phyloP scores from a whole-genome alignment of 257 asterid genomes.

The Fraxinus cuspidata region DNA sequence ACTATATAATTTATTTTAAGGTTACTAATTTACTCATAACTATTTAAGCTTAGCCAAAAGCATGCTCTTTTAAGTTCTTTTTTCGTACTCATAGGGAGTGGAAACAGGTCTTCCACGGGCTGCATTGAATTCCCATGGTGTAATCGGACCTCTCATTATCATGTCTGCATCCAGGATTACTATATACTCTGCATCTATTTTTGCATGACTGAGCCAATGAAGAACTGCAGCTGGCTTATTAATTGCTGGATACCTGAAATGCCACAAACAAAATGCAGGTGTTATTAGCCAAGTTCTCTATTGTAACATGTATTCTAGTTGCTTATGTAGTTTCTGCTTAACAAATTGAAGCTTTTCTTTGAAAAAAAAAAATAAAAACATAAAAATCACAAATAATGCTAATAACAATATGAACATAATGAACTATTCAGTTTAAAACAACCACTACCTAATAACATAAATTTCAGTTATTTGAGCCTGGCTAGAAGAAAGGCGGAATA shows the following conservation, averaged over 20 bases:
- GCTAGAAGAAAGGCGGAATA: background rate
- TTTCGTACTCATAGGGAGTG: slow-evolving; percentile 88
- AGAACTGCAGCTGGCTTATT: slow-evolving; percentile 98
- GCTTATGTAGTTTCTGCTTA: background rate
- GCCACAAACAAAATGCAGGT: slow-evolving; percentile 23
- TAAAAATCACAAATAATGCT: background rate
- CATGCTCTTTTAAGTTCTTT: background rate
- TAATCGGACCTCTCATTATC: slow-evolving; percentile 92
- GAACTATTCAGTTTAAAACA: background rate
- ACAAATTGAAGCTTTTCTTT: background rate
- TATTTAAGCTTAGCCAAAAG: background rate
- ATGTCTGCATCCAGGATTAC: slow-evolving; percentile 93
- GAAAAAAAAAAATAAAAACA: background rate
- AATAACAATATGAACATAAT: background rate
- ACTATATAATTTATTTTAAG: background rate
- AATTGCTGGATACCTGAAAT: slow-evolving; percentile 92
- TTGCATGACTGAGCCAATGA: slow-evolving; percentile 95
- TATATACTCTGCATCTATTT: slow-evolving; percentile 84
- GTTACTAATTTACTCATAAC: background rate
- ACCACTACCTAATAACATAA: background rate
- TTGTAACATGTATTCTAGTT: background rate
- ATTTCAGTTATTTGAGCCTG: background rate
- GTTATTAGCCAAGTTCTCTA: background rate
- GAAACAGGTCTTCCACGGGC: slow-evolving; percentile 80
- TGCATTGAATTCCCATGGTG: slow-evolving; percentile 98